Evolutionary conservation across 176 grass and related monocot species (phyloP).

Genomic region (Cenchrus americanus): DNA sequence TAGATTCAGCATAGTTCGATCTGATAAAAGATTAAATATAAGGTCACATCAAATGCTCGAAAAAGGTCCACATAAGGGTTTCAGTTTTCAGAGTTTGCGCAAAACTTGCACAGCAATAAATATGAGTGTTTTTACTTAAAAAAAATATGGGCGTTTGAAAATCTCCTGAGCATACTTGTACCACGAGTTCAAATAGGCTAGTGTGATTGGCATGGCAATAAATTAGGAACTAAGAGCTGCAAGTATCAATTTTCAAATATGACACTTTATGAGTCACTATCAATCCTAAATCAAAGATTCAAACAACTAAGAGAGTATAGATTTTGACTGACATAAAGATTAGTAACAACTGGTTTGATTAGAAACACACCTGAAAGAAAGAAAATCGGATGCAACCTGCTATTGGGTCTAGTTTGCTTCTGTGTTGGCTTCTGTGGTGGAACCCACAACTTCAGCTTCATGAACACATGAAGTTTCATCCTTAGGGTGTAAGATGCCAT

Average conservation of each 20-base stretch:
- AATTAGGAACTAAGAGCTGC: background rate
- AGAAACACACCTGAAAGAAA: constrained; percentile 62
- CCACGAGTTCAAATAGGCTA: background rate
- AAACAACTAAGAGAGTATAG: constrained; percentile 3
- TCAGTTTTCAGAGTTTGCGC: constrained; percentile 2
- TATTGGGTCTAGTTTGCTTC: constrained; percentile 46
- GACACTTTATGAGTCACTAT: constrained; percentile 3
- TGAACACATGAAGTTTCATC: constrained; percentile 40
- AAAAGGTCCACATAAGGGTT: background rate
- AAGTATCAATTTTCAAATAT: constrained; percentile 21
- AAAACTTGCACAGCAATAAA: background rate
- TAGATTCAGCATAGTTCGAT: constrained; percentile 49
- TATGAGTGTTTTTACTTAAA: background rate
- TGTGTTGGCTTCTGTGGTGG: constrained; percentile 1
- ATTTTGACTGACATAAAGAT: background rate
- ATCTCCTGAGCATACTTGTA: constrained; percentile 4
- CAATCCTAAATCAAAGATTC: constrained; percentile 14
- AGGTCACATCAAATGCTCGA: constrained; percentile 20
- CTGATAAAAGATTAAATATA: constrained; percentile 54
- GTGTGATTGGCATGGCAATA: background rate
- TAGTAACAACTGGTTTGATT: constrained; percentile 2
- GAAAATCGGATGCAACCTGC: constrained; percentile 53
- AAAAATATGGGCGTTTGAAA: background rate
- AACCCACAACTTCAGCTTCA: constrained; percentile 41
- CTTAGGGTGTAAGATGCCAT: constrained; percentile 37